These are phyloP conservation scores for Rhododendron vialii DNA, from an alignment of 148 eudicot species.

Conservation along the genomic window DNA sequence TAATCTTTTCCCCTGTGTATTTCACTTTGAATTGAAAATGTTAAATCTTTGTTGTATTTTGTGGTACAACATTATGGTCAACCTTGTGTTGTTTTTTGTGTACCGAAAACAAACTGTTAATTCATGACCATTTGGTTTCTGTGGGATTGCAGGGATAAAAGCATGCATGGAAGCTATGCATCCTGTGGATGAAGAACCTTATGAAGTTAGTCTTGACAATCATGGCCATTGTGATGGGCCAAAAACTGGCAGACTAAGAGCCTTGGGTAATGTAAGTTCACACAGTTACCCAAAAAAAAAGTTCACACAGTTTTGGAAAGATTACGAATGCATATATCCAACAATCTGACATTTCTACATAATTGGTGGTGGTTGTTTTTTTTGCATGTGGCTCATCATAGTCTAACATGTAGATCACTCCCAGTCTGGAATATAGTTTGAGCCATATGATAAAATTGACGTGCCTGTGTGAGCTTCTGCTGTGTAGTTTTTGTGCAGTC, in stretches of 20 bases:
- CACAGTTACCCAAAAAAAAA: neutral
- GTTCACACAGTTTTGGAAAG: constrained; percentile 6
- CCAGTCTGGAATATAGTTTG: neutral
- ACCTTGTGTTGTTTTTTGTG: neutral
- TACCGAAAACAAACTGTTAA: neutral
- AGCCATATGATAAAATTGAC: neutral
- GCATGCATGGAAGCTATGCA: constrained; percentile 51
- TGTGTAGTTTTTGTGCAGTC: neutral
- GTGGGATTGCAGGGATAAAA: constrained; percentile 53
- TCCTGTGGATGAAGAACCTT: constrained; percentile 62
- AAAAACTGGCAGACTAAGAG: constrained; percentile 68
- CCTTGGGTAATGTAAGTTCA: constrained; percentile 44
- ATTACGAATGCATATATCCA: neutral
- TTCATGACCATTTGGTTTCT: neutral
- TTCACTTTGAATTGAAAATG: neutral
- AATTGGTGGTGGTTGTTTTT: too few relatives aligned
- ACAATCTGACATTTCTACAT: neutral
- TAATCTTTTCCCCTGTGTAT: neutral
- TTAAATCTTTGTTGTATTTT: neutral
- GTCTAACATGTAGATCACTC: neutral
- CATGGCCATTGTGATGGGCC: constrained; percentile 73
- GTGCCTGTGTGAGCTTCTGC: neutral
- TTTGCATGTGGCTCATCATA: neutral
- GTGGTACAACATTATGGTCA: neutral
- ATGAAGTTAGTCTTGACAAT: constrained; percentile 68